phyloP scores from a whole-genome alignment of 371 early-diverging fungal species.

The Mortierella sp. region DNA sequence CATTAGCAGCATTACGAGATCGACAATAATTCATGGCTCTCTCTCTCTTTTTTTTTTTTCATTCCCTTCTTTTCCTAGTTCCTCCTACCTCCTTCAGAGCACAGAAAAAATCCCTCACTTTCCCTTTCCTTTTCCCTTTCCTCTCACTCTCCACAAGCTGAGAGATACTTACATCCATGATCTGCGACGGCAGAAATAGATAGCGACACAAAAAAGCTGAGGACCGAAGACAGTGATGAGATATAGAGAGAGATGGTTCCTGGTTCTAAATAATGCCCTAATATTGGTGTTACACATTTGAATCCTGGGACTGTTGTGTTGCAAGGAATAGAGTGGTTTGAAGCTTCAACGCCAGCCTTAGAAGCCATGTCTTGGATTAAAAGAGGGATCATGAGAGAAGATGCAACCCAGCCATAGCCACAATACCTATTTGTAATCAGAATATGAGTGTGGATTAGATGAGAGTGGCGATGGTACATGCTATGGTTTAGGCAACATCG shows the following conservation, averaged over 20 bases:
- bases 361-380: conserved; percentile 51
- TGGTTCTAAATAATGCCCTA: conserved; percentile 45
- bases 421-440: conserved; percentile 18
- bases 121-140: background rate
- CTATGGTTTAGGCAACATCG: background rate
- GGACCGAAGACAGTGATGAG: conserved; percentile 44
- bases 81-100: background rate
- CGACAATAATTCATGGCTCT: background rate
- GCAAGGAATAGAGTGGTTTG: conserved; percentile 36
- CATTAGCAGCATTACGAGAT: background rate
- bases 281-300: conserved; percentile 33
- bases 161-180: conserved; percentile 44
- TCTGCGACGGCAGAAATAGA: conserved; percentile 50
- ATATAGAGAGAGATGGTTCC: conserved; percentile 49
- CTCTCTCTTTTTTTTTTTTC: background rate
- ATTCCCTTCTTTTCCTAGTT: background rate
- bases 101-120: background rate
- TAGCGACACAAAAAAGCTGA: conserved; percentile 38
- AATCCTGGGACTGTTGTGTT: conserved; percentile 25
- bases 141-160: background rate
- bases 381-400: conserved; percentile 17
- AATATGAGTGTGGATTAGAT: background rate
- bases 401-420: conserved; percentile 42
- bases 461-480: background rate
- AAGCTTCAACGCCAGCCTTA: conserved; percentile 30